Percentiles rank a stretch among this genome's conserved stretches.
phyloP scores from a whole-genome alignment of 2,329 filamentous ascomycete species.

The Lasiodiplodia theobromae region DNA sequence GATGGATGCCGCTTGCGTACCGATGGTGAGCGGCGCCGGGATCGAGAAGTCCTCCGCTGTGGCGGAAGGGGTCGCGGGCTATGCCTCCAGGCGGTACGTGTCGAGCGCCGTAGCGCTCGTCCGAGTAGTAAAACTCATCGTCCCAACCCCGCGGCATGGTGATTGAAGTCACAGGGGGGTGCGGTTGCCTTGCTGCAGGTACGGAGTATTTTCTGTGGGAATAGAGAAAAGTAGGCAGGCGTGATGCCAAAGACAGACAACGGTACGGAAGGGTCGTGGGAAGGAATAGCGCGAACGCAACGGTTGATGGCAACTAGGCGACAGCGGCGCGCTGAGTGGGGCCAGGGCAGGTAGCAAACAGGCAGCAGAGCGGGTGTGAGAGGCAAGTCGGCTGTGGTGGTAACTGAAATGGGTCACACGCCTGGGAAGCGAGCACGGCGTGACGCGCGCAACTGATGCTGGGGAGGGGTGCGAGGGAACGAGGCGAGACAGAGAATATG shows the following conservation, averaged over 20 bases:
- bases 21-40: slow-evolving; percentile 37
- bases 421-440: slow-evolving; percentile 11
- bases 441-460: slow-evolving; percentile 27
- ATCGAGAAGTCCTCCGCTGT: slow-evolving; percentile 39
- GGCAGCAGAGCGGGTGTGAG: slow-evolving; percentile 14
- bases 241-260: not conserved
- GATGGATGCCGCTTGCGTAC: slow-evolving; percentile 44
- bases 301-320: not conserved
- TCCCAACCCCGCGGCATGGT: slow-evolving; percentile 19
- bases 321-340: slow-evolving; percentile 21
- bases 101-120: slow-evolving; percentile 10
- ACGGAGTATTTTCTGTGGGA: not conserved
- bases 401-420: slow-evolving; percentile 29
- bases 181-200: slow-evolving; percentile 7
- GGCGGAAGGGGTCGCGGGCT: slow-evolving; percentile 32
- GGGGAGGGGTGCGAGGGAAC: not conserved
- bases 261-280: not conserved
- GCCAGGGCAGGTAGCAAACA: slow-evolving; percentile 21
- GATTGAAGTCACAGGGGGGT: slow-evolving; percentile 1
- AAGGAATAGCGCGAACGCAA: slow-evolving; percentile 4
- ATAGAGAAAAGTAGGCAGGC: not conserved
- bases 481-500: slow-evolving; percentile 16
- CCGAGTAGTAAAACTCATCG: slow-evolving; percentile 11
- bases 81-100: slow-evolving; percentile 16
- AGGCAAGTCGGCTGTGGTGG: slow-evolving; percentile 18